Conservation (phyloP, 495 filamentous ascomycete species). For the Oleoguttula mirabilis region DNA sequence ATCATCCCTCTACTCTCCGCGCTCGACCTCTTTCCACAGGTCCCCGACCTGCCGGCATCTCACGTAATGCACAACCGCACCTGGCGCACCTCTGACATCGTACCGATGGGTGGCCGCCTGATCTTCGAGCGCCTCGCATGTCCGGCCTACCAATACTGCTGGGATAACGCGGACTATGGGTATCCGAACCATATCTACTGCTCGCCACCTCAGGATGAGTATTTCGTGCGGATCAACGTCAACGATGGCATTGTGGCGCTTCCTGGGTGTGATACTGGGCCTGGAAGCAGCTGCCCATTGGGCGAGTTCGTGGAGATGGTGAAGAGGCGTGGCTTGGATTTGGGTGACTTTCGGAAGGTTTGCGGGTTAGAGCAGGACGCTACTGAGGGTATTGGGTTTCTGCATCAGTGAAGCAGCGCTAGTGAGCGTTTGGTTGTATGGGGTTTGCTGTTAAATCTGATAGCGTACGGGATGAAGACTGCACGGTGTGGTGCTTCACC, state of each 20-base stretch:
- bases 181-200: conserved; percentile 19
- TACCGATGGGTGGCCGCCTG: conserved; percentile 48
- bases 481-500: too few species aligned
- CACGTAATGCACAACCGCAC: conserved; percentile 32
- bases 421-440: too few species aligned
- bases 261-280: conserved; percentile 39
- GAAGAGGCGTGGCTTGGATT: conserved; percentile 21
- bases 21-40: conserved; percentile 38
- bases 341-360: conserved; percentile 32
- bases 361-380: conserved; percentile 32
- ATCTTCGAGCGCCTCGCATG: conserved; percentile 44
- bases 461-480: too few species aligned
- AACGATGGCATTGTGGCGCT: conserved; percentile 46
- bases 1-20: conserved; percentile 45
- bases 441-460: too few species aligned
- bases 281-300: conserved; percentile 42
- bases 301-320: conserved; percentile 36
- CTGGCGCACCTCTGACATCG: conserved; percentile 44
- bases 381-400: conserved; percentile 32
- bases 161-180: conserved; percentile 10
- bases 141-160: conserved; percentile 16
- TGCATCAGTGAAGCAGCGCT: too few species aligned
- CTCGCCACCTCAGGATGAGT: conserved; percentile 4
- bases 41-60: conserved; percentile 33
- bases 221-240: conserved; percentile 44